phyloP scores from a whole-genome alignment of 257 asterid species.

The Cynanchum wilfordii region DNA sequence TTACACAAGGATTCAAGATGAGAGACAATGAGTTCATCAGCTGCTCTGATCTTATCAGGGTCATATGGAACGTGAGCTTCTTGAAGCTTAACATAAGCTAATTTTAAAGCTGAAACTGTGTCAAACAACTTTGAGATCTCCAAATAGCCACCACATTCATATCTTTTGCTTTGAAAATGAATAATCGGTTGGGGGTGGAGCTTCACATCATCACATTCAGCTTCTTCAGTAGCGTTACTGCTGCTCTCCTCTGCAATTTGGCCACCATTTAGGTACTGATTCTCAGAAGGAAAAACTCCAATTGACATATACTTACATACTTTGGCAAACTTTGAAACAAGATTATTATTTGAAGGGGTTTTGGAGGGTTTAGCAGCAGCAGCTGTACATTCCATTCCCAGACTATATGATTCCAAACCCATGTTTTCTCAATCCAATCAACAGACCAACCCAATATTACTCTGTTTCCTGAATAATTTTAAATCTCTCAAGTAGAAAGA shows the following conservation, averaged over 20 bases:
- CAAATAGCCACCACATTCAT: conserved; percentile 27
- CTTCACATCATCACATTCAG: conserved; percentile 21
- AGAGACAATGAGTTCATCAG: conserved; percentile 51
- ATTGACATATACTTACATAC: conserved; percentile 59
- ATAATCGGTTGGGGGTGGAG: conserved; percentile 12
- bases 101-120: conserved; percentile 44
- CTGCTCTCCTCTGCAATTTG: conserved; percentile 27
- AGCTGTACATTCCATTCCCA: conserved; percentile 42
- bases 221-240: conserved; percentile 29
- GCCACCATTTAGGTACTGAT: conserved; percentile 15
- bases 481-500: conserved; percentile 11
- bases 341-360: conserved; percentile 38
- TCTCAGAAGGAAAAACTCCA: conserved; percentile 57
- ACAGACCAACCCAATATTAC: conserved; percentile 3
- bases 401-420: conserved; percentile 36
- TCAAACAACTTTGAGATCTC: conserved; percentile 55
- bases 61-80: conserved; percentile 70
- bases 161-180: conserved; percentile 25
- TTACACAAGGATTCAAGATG: conserved; percentile 43
- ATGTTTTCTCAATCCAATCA: conserved; percentile 31
- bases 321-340: conserved; percentile 44
- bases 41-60: conserved; percentile 51
- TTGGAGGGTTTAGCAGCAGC: conserved; percentile 48
- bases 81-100: conserved; percentile 74
- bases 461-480: conserved; percentile 1